These are phyloP conservation scores for Erythrophleum fordii DNA, from an alignment of 306 rosid species.

Conservation along the genomic window DNA sequence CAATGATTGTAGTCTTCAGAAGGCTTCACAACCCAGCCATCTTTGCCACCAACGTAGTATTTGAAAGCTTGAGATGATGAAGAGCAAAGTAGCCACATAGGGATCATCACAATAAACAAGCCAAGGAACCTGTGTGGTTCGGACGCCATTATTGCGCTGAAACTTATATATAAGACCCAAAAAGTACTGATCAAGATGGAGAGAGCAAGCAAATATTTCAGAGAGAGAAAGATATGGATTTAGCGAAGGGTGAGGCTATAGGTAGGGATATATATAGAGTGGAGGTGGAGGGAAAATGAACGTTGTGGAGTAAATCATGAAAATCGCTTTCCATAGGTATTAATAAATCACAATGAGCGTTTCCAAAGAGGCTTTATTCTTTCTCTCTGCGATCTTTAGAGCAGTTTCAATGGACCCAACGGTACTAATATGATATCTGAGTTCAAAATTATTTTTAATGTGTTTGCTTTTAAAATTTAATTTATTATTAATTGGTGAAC, in stretches of 20 bases:
- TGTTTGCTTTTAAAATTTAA: neutral
- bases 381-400: neutral
- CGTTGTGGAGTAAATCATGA: conserved; percentile 46
- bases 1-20: conserved; percentile 59
- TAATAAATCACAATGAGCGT: neutral
- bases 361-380: conserved; percentile 5
- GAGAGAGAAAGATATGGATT: neutral
- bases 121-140: conserved; percentile 8
- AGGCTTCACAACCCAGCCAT: conserved; percentile 76
- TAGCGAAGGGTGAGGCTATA: neutral
- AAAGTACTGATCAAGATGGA: neutral
- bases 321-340: neutral
- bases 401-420: conserved; percentile 25
- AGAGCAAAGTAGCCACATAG: conserved; percentile 27
- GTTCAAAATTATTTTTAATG: neutral
- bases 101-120: conserved; percentile 25
- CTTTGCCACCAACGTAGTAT: conserved; percentile 63
- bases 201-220: neutral
- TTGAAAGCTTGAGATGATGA: conserved; percentile 39
- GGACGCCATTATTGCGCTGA: conserved; percentile 35
- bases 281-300: conserved; percentile 34
- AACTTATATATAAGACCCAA: neutral
- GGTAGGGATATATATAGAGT: conserved; percentile 30
- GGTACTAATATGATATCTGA: neutral
- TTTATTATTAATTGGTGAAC: neutral